phyloP scores from a whole-genome alignment of 2,329 filamentous ascomycete genomes.

The Fonsecaea pugnacius region DNA sequence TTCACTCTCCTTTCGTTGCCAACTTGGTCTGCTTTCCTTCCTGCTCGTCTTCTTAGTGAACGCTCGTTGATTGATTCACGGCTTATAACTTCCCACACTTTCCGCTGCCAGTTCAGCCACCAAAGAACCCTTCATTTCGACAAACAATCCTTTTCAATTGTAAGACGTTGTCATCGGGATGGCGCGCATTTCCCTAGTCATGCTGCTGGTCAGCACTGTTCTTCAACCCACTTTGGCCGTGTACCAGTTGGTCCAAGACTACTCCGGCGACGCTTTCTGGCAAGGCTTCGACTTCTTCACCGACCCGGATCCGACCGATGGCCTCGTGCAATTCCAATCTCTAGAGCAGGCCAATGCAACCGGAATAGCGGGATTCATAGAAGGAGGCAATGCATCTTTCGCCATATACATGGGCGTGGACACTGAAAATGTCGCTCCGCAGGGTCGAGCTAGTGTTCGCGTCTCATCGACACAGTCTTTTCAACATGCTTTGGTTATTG shows the following conservation, averaged over 20 bases:
- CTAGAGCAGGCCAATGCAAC: slow-evolving; percentile 45
- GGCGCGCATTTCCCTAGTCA: slow-evolving; percentile 5
- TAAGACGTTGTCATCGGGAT: slow-evolving; percentile 7
- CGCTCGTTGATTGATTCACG: slow-evolving; percentile 17
- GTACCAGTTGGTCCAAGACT: slow-evolving; percentile 49
- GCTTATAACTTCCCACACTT: background rate
- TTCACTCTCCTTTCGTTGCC: background rate
- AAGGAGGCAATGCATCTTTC: slow-evolving; percentile 41
- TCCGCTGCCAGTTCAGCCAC: slow-evolving; percentile 11
- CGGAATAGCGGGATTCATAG: slow-evolving; percentile 41
- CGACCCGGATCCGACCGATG: slow-evolving; percentile 54
- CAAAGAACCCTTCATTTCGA: background rate
- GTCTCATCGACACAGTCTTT: slow-evolving; percentile 52
- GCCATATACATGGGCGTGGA: slow-evolving; percentile 53
- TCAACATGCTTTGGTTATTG: slow-evolving; percentile 53
- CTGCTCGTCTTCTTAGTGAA: background rate
- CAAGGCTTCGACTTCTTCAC: slow-evolving; percentile 56
- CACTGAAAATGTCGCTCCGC: slow-evolving; percentile 39
- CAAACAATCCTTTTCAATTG: slow-evolving; percentile 5
- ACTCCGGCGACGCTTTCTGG: slow-evolving; percentile 55
- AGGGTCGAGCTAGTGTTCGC: slow-evolving; percentile 51
- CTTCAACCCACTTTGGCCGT: slow-evolving; percentile 33
- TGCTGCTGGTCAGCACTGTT: slow-evolving; percentile 35
- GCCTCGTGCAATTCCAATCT: slow-evolving; percentile 56
- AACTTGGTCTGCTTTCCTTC: slow-evolving; percentile 2